Evolutionary conservation across 495 filamentous ascomycete genomes (phyloP).

Genomic region (Xylaria flabelliformis): DNA sequence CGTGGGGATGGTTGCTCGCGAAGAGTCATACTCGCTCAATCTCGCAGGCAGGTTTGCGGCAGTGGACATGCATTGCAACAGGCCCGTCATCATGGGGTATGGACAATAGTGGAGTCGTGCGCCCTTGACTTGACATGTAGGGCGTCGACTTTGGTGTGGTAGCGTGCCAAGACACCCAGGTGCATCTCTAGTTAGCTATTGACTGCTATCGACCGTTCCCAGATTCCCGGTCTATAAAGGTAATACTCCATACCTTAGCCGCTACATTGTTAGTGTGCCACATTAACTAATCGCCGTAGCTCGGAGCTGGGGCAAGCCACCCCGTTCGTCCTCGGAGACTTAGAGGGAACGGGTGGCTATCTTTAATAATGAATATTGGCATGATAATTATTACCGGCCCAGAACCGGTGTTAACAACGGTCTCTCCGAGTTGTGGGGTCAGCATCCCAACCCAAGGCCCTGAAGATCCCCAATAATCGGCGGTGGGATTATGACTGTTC

Average conservation of each 20-base stretch:
- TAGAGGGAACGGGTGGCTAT: neutral
- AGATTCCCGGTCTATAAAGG: neutral
- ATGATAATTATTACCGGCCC: neutral
- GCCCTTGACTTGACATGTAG: conserved; percentile 46
- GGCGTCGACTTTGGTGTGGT: conserved; percentile 26
- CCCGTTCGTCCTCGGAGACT: neutral
- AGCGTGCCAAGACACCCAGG: conserved; percentile 20
- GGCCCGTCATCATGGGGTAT: conserved; percentile 19
- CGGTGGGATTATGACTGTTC: neutral
- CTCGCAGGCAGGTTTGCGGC: neutral
- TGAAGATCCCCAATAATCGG: neutral
- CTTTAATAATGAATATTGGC: conserved; percentile 9
- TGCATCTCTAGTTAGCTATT: neutral
- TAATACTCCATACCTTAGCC: neutral
- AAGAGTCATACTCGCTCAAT: conserved; percentile 15
- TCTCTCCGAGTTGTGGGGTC: neutral
- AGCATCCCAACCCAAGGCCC: neutral
- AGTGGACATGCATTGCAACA: neutral
- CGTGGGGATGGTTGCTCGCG: neutral
- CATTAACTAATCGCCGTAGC: conserved; percentile 15
- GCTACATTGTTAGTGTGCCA: neutral
- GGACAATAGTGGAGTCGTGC: conserved; percentile 36
- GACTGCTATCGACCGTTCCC: neutral
- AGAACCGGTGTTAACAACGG: neutral
- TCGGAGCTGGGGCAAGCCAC: conserved; percentile 3